Percentiles rank a stretch among this genome's conserved stretches.
phyloP scores from a whole-genome alignment of 2,329 filamentous ascomycete genomes.

The Periconia macrospinosa region DNA sequence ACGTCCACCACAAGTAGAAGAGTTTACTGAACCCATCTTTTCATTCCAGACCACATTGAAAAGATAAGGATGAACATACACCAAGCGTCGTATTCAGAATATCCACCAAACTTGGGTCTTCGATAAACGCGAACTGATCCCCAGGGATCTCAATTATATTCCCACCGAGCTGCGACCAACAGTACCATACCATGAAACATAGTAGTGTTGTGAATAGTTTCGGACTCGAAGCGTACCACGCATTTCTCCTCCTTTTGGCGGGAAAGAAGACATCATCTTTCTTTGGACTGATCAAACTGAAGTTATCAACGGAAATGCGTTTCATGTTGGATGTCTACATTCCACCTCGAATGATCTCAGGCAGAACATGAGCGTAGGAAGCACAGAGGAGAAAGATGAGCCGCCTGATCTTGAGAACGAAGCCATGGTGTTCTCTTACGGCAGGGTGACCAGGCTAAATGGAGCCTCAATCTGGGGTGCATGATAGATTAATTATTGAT shows the following conservation, averaged over 20 bases:
- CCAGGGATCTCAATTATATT: slow-evolving; percentile 19
- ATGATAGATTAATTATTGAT: slow-evolving; percentile 22
- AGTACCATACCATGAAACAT: slow-evolving; percentile 24
- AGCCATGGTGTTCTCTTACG: slow-evolving; percentile 21
- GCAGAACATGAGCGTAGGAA: slow-evolving; percentile 12
- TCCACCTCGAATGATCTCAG: slow-evolving; percentile 1
- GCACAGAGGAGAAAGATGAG: not conserved
- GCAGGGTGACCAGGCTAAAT: slow-evolving; percentile 28
- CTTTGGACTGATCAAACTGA: slow-evolving; percentile 25
- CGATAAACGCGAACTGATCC: slow-evolving; percentile 25
- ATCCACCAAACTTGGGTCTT: slow-evolving; percentile 24
- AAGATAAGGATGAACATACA: slow-evolving; percentile 15
- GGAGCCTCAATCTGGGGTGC: slow-evolving; percentile 23
- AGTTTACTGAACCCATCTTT: no score
- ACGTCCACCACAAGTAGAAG: no score
- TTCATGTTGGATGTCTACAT: slow-evolving; percentile 17
- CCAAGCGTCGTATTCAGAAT: slow-evolving; percentile 32
- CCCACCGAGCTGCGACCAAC: slow-evolving; percentile 20
- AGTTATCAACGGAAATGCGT: slow-evolving; percentile 33
- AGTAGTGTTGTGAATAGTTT: slow-evolving; percentile 25
- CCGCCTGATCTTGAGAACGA: slow-evolving; percentile 11
- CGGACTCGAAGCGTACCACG: slow-evolving; percentile 24
- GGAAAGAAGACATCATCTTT: slow-evolving; percentile 16
- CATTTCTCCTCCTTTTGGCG: slow-evolving; percentile 13
- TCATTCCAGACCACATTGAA: not conserved